phyloP scores from a whole-genome alignment of 768 basidiomycete species.

The Tylopilus plumbeoviolaceoides region DNA sequence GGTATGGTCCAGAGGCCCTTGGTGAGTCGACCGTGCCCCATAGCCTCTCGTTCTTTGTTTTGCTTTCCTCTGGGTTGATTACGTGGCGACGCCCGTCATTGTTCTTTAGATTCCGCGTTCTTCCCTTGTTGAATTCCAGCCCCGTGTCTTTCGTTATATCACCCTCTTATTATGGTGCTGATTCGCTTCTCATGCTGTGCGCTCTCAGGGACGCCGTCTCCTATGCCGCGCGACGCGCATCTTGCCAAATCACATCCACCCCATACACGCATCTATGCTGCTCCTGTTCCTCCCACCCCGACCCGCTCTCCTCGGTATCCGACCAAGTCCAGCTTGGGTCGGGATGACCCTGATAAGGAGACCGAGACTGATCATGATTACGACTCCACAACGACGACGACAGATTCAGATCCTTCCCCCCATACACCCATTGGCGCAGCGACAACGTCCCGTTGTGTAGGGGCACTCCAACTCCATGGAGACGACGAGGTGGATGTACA shows the following conservation, averaged over 20 bases:
- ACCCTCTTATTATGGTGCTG: conserved; percentile 4
- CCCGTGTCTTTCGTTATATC: neutral
- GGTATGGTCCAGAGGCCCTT: conserved; percentile 15
- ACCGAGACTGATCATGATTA: conserved; percentile 24
- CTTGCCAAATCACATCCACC: conserved; percentile 1
- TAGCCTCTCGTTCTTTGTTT: neutral
- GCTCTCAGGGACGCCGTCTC: conserved; percentile 14
- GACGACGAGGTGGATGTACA: conserved; percentile 12
- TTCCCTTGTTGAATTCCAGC: neutral
- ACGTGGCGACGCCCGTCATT: neutral
- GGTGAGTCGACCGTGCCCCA: conserved; percentile 17
- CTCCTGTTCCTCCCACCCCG: neutral
- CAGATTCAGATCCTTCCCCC: conserved; percentile 25
- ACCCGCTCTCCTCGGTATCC: conserved; percentile 1
- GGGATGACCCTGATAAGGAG: conserved; percentile 19
- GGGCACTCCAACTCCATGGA: conserved; percentile 7
- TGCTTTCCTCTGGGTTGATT: neutral
- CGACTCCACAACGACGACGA: conserved; percentile 25
- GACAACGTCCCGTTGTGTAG: conserved; percentile 4
- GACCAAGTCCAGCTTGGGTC: conserved; percentile 1
- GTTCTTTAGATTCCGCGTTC: neutral
- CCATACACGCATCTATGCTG: conserved; percentile 3
- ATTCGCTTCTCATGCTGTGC: conserved; percentile 3
- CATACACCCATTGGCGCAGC: conserved; percentile 21
- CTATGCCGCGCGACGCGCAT: conserved; percentile 9